phyloP scores from a whole-genome alignment of 805 yeast species.

The Hanseniaspora jakobsenii region DNA sequence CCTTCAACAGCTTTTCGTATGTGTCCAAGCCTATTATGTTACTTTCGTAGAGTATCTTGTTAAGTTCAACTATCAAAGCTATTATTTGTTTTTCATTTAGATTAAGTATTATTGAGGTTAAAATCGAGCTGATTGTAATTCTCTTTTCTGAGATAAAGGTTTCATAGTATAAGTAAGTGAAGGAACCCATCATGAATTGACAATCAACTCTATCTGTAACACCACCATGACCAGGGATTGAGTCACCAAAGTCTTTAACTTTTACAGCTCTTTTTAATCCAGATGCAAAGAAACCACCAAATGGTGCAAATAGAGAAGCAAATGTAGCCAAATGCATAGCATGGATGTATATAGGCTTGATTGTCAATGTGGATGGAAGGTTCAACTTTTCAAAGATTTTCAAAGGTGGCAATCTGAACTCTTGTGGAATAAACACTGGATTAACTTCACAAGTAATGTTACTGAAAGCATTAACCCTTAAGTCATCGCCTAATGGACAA shows the following conservation, averaged over 20 bases:
- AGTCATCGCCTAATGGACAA: slow-evolving; percentile 63
- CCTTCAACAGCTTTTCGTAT: slow-evolving; percentile 27
- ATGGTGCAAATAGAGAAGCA: slow-evolving; percentile 95
- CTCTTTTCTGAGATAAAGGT: slow-evolving; percentile 71
- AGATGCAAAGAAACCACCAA: slow-evolving; percentile 95
- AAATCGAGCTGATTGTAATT: slow-evolving; percentile 57
- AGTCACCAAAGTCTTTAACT: slow-evolving; percentile 93
- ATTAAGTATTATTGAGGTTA: slow-evolving; percentile 66
- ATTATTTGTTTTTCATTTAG: slow-evolving; percentile 54
- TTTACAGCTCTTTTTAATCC: slow-evolving; percentile 95
- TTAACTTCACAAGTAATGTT: slow-evolving; percentile 66
- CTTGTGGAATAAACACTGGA: slow-evolving; percentile 78
- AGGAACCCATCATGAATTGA: slow-evolving; percentile 95
- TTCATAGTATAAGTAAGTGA: slow-evolving; percentile 82
- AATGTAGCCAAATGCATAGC: slow-evolving; percentile 77
- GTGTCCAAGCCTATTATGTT: slow-evolving; percentile 32
- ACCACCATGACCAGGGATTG: slow-evolving; percentile 98
- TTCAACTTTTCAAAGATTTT: slow-evolving; percentile 38
- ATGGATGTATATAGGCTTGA: slow-evolving; percentile 86
- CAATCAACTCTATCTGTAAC: slow-evolving; percentile 96
- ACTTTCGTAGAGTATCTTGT: slow-evolving; percentile 28
- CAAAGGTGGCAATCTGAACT: slow-evolving; percentile 60
- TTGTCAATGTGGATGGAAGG: slow-evolving; percentile 36
- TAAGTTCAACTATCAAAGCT: slow-evolving; percentile 46
- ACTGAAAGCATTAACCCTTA: slow-evolving; percentile 49